Evolutionary conservation across 2,329 filamentous ascomycete species (phyloP), one percentile per base, ranked within the genome.

Genomic region (Colletotrichum echinochloae): DNA sequence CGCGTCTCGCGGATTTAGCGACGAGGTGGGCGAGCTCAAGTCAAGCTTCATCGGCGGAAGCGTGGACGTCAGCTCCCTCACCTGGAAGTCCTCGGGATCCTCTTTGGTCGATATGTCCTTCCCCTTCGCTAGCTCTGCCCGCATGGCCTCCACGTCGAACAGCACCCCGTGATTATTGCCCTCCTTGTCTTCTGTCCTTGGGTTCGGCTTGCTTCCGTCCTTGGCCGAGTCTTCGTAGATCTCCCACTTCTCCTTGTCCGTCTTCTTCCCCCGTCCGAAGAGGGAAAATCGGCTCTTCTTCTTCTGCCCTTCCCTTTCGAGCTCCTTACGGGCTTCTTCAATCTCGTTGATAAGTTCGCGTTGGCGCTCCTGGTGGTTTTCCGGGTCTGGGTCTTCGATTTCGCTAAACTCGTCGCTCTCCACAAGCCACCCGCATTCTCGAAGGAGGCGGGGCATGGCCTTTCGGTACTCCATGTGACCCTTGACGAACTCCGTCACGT

Each of bases 381-480:
- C 96, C 0, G 96, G 96, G 77, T 99, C 96, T 0, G 96, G 94
- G 75, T 99, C 96, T 79, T 98, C 96, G 71, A 99, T 98, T 81
- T 99, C 96, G 1, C 89, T 91, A 78, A 98, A 99, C 78, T 98
- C 95, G 75, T 98, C 94, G 73, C 92, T 95, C 77, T 97, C 91
- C 4, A 98, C 93, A 63, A 91, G 83, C 94, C 95, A 99, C 20
- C 95, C 96, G 44, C 95, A 94, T 78, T 95, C 92, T 72, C 94
- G 90, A 61, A 99, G 85, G 23, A 99, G 86, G 67, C 89, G 89
- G 20, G 96, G 96, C 92, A 99, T 98, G 46, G 94, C 93, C 33
- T 90, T 89, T 79, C 96, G 93, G 82, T 99, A 99, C 62, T 96
- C 93, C 95, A 98, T 98, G 79, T 99, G 96, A 1, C 96, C 95